Base-by-base conservation (phyloP, 2,329 filamentous ascomycete genomes). In the Thielaviopsis cerberus region DNA sequence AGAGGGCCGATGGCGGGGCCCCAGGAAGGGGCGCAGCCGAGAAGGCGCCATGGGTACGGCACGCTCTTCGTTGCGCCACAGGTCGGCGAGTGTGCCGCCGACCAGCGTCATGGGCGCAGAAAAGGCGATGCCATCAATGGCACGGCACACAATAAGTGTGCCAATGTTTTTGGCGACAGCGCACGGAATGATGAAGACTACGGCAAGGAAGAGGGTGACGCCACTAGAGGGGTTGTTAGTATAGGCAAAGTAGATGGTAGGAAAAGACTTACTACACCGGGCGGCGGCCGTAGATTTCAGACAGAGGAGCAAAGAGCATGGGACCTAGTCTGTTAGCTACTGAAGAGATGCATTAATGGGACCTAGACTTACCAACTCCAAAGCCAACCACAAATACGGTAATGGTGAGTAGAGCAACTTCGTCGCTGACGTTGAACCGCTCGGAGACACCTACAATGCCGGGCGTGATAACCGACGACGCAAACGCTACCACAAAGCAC, bases 31-130 rank as follows among this genome's bases (percentile, higher is more conserved):
- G 87, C 87, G 1, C n/a, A n/a, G 87, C 86, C 13, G 80, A 85
- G 68, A 92, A 94, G 17, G 85, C 85, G 87, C 87, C 87, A 94
- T 92, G 20, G 88, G 86, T 1, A 92, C 83, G 65, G 87, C 88
- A 57, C 88, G 78, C 70, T 94, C 87, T 67, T 92, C 87, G 55
- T 83, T 87, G 60, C 72, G 81, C 86, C 86, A 94, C n/a, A 92
- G 69, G 71, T 94, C 88, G 11, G 87, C 85, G 5, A 94, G 71
- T 0, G 86, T 91, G 8, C 88, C 88, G 51, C 87, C 88, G 8
- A 90, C 87, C 1, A 92, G 75, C 0, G 87, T 91, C 84, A 94
- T 91, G 1, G 88, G 87, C 0, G 87, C 87, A 11, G 84, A 89
- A 67, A 91, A 91, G 5, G 85, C 85, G 58, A 92, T 87, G 52